These are phyloP conservation scores for Nannochloropsis salina DNA, from an alignment of 108 stramenopile genomes.

Conservation along the genomic window DNA sequence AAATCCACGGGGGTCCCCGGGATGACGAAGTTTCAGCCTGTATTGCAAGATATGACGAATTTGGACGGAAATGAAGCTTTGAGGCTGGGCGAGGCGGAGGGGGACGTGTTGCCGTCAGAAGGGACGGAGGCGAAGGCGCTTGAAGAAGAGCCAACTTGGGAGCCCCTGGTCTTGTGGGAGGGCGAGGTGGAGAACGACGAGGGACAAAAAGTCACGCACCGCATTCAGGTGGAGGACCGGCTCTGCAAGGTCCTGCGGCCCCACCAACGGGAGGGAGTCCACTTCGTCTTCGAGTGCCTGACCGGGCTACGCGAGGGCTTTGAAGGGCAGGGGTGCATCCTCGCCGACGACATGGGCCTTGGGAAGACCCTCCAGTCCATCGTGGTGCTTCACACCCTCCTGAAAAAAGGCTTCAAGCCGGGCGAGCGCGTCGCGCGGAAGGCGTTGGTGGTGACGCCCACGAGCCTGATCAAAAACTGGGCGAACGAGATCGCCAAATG, in stretches of 20 bases:
- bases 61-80: conserved; percentile 30
- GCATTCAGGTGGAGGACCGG: conserved; percentile 75
- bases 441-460: conserved; percentile 88
- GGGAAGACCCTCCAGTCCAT: conserved; percentile 89
- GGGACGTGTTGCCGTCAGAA: conserved; percentile 22
- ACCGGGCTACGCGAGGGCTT: conserved; percentile 66
- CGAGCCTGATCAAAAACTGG: conserved; percentile 96
- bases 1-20: background rate
- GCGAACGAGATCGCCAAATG: conserved; percentile 96
- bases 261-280: conserved; percentile 94
- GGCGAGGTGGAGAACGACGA: conserved; percentile 26
- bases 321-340: conserved; percentile 71
- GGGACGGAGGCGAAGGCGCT: conserved; percentile 21
- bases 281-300: conserved; percentile 94
- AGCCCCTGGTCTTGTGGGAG: conserved; percentile 52
- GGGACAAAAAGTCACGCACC: conserved; percentile 19
- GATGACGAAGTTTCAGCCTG: background rate
- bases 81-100: conserved; percentile 30
- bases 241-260: conserved; percentile 92
- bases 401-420: conserved; percentile 76
- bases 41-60: background rate
- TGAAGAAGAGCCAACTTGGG: conserved; percentile 22
- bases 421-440: conserved; percentile 74
- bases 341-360: conserved; percentile 81
- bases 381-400: conserved; percentile 82